phyloP scores from a whole-genome alignment of 2,329 filamentous ascomycete species.

The Cladobotryum mycophilum region DNA sequence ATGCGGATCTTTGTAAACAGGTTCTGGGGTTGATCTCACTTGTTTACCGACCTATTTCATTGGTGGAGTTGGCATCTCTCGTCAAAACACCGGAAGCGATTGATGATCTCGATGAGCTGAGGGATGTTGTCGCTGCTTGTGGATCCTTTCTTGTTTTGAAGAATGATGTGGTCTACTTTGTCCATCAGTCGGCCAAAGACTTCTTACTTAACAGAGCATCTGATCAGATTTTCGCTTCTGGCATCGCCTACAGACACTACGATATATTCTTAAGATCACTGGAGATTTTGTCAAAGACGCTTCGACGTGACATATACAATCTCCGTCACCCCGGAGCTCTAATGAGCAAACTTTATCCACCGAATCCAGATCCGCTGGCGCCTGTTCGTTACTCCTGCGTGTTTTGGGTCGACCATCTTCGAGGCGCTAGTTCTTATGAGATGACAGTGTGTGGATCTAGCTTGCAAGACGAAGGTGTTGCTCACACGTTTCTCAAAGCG shows the following conservation, averaged over 20 bases:
- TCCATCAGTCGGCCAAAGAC: slow-evolving; percentile 39
- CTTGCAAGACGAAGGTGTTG: too few relatives aligned
- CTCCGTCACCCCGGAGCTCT: background rate
- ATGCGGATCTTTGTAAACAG: slow-evolving; percentile 24
- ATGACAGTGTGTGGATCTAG: too few relatives aligned
- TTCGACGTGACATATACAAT: too few relatives aligned
- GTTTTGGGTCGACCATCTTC: too few relatives aligned
- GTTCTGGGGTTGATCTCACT: slow-evolving; percentile 26
- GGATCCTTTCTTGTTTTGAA: slow-evolving; percentile 34
- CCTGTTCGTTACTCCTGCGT: too few relatives aligned
- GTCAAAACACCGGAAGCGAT: too few relatives aligned
- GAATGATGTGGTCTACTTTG: slow-evolving; percentile 25
- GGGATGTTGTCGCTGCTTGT: slow-evolving; percentile 26
- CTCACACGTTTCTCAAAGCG: too few relatives aligned
- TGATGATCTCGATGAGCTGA: slow-evolving; percentile 14
- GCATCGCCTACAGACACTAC: background rate
- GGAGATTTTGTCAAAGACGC: too few relatives aligned
- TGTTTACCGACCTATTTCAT: slow-evolving; percentile 29
- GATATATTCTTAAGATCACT: background rate
- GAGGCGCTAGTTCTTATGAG: too few relatives aligned
- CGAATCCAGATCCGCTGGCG: too few relatives aligned
- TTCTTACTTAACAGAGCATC: slow-evolving; percentile 27
- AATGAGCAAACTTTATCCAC: too few relatives aligned
- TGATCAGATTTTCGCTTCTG: background rate
- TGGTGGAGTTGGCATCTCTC: slow-evolving; percentile 25